Evolutionary conservation across 306 rosid species (phyloP).

Genomic region (Leucaena leucocephala): DNA sequence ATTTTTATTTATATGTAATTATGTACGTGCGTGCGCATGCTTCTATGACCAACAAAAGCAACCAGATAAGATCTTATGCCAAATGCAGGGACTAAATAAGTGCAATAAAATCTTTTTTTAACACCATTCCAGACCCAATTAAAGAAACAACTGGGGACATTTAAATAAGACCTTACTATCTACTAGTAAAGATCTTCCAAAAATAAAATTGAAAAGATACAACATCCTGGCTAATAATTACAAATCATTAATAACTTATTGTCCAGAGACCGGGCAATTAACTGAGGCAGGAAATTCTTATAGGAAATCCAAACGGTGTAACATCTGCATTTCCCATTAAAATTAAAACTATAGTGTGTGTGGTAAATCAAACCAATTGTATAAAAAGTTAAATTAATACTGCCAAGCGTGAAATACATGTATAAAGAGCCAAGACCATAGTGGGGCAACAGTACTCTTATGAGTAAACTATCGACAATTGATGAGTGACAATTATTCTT

Average conservation of each 20-base stretch:
- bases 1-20: not conserved
- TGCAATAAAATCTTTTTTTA: not conserved
- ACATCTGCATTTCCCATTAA: slow-evolving; percentile 16
- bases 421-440: slow-evolving; percentile 25
- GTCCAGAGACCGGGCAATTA: not conserved
- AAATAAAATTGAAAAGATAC: not conserved
- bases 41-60: not conserved
- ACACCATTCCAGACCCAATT: not conserved
- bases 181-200: not conserved
- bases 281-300: slow-evolving; percentile 4
- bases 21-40: not conserved
- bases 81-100: not conserved
- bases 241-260: not conserved
- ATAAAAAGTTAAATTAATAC: slow-evolving; percentile 30
- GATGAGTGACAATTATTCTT: slow-evolving; percentile 31
- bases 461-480: slow-evolving; percentile 46
- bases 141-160: slow-evolving; percentile 1
- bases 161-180: not conserved
- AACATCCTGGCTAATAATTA: not conserved
- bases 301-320: not conserved
- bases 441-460: slow-evolving; percentile 30
- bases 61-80: not conserved
- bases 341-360: not conserved
- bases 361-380: slow-evolving; percentile 24
- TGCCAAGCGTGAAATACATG: slow-evolving; percentile 38